Base-by-base conservation (phyloP, 1,284 basidiomycete genomes). In the Ceratobasidium sp. region DNA sequence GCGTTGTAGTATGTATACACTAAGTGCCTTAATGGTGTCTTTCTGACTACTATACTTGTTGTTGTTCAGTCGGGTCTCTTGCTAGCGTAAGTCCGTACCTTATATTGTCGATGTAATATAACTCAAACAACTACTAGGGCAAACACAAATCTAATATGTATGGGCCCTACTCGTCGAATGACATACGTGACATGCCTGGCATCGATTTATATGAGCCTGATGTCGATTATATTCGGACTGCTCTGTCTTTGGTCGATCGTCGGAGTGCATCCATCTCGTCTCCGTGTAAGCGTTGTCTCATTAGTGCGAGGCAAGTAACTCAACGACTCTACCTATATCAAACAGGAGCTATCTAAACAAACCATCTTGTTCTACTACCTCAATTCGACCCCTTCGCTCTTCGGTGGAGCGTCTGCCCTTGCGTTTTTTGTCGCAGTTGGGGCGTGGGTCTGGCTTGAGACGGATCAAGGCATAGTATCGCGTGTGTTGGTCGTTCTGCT, bases 341-440 rank as follows among this genome's bases (percentile, higher is more conserved):
- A 18, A 56, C 64, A 77, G 77, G 58, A 69, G n/a, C 56, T 77
- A 13, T 70, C 77, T n/a, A 68, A 61, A 39, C 73, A 76, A 63
- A 63, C 66, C 23, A 26, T 60, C 18, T 23, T 79, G 18, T 79
- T 79, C 55, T 70, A 77, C 46, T 70, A 76, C 7, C 73, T 79
- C 26, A 76, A 76, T 49, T 79, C 78, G 61, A 68, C 72, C 10
- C 78, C 78, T 12, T 79, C 72, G 13, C 66, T 79, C 49, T 79
- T 75, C 42, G 78, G 78, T 18, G 78, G 78, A 20, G 73, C 66
- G 1, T 55, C 78, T 15, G 73, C 78, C 5, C 66, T 79, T 20
- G 72, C 78, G 23, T 79, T 79, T 28, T 79, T 79, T 46, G 78
- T 79, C 23, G 73, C 78, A 0, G 73, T 79, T 55, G 78, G 78